These are phyloP conservation scores for Xylaria cubensis DNA, from an alignment of 495 filamentous ascomycete species.

Conservation along the genomic window DNA sequence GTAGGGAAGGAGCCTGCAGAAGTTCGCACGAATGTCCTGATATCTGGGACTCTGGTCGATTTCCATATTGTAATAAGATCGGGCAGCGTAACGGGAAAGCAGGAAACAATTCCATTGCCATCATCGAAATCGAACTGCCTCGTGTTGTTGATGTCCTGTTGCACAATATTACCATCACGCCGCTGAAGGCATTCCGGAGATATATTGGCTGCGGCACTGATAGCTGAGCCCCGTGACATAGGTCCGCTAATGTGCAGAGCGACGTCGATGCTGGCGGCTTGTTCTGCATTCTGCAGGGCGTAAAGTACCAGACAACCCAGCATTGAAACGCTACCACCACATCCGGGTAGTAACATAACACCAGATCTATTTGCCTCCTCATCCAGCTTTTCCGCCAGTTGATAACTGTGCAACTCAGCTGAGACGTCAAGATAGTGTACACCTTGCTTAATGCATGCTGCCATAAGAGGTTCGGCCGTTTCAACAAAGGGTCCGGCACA, in stretches of 20 bases:
- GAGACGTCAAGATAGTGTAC: constrained; percentile 26
- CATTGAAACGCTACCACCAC: constrained; percentile 24
- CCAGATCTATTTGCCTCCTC: constrained; percentile 9
- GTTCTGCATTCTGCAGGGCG: not conserved
- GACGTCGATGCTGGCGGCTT: constrained; percentile 7
- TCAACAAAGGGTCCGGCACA: constrained; percentile 17
- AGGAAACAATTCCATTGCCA: not conserved
- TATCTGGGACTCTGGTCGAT: not conserved
- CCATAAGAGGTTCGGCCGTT: constrained; percentile 24
- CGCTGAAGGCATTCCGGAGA: constrained; percentile 19
- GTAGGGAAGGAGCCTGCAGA: constrained; percentile 11
- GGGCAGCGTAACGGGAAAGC: constrained; percentile 13
- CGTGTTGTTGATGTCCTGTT: constrained; percentile 9
- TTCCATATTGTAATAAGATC: constrained; percentile 21
- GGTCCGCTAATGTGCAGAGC: constrained; percentile 3
- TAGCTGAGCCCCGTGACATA: constrained; percentile 17
- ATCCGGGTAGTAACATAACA: constrained; percentile 22
- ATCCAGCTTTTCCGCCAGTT: constrained; percentile 3
- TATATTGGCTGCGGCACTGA: constrained; percentile 3
- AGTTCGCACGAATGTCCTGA: constrained; percentile 5
- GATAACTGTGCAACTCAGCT: constrained; percentile 24
- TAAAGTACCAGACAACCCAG: not conserved
- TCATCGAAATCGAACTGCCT: constrained; percentile 20
- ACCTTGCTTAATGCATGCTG: constrained; percentile 24
- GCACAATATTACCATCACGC: not conserved